Evolutionary conservation across 306 rosid genomes (phyloP).

Genomic region (Vigna unguiculata): DNA sequence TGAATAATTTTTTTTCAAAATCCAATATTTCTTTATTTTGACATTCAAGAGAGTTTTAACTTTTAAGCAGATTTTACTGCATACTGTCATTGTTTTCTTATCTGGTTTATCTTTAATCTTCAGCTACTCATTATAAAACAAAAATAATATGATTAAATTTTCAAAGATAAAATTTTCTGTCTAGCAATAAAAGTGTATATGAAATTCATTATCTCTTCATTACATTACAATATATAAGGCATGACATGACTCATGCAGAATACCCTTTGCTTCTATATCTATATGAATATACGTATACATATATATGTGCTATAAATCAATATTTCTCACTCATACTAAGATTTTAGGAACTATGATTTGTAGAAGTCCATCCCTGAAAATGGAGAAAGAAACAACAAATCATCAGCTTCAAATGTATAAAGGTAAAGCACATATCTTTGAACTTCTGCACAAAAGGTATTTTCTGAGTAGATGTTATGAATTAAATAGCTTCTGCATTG

Average conservation of each 20-base stretch:
- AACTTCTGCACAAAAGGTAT: too few species aligned
- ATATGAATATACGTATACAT: constrained; percentile 1
- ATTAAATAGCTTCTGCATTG: background rate
- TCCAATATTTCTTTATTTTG: too few species aligned
- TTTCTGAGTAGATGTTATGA: background rate
- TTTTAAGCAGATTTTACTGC: too few species aligned
- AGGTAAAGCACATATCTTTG: background rate
- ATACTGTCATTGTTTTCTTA: too few species aligned
- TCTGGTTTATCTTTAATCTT: background rate
- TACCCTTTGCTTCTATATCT: constrained; percentile 3
- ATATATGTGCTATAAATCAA: constrained; percentile 17
- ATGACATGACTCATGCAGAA: constrained; percentile 21
- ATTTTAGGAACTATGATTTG: constrained; percentile 71
- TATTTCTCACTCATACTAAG: constrained; percentile 39
- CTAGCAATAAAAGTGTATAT: background rate
- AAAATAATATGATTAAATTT: background rate
- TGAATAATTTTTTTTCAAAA: too few species aligned
- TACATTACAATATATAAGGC: background rate
- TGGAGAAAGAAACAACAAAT: constrained; percentile 10
- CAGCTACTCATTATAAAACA: too few species aligned
- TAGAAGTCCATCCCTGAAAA: constrained; percentile 80
- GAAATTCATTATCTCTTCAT: constrained; percentile 11
- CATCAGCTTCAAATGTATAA: constrained; percentile 16
- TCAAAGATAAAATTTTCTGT: background rate
- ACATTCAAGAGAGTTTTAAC: too few species aligned